These are phyloP conservation scores for Lasiodiplodia sp. DNA, from an alignment of 2,329 filamentous ascomycete species.

Conservation along the genomic window DNA sequence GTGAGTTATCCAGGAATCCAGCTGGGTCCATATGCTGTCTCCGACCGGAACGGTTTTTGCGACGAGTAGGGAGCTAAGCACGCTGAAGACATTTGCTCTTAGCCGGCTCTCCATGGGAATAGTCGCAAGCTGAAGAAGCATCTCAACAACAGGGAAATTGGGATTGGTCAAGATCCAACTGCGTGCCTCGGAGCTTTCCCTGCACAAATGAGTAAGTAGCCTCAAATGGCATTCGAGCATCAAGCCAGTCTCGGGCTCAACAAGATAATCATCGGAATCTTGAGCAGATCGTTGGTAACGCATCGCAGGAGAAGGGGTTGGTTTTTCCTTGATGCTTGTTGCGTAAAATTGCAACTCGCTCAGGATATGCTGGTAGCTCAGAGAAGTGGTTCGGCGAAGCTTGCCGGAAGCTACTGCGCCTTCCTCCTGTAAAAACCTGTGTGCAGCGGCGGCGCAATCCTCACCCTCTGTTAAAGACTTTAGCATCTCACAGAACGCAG, in stretches of 20 bases:
- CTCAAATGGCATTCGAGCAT: constrained; percentile 96
- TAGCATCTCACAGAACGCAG: constrained; percentile 96
- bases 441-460: constrained; percentile 82
- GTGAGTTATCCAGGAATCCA: constrained; percentile 76
- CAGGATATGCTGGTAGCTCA: constrained; percentile 94
- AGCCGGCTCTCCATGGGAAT: constrained; percentile 78
- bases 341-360: constrained; percentile 87
- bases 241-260: constrained; percentile 92
- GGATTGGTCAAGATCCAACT: constrained; percentile 74
- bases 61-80: constrained; percentile 76
- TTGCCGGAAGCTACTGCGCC: constrained; percentile 72
- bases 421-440: constrained; percentile 90
- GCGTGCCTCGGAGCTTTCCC: constrained; percentile 75
- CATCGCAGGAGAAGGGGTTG: constrained; percentile 67
- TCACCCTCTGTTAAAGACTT: constrained; percentile 85
- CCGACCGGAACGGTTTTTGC: constrained; percentile 74
- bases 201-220: constrained; percentile 81
- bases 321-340: constrained; percentile 76
- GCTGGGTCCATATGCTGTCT: constrained; percentile 76
- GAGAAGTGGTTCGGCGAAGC: constrained; percentile 80
- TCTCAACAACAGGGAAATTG: constrained; percentile 73
- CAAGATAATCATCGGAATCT: constrained; percentile 61
- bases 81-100: constrained; percentile 82
- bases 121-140: constrained; percentile 80
- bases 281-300: constrained; percentile 50